phyloP scores from a whole-genome alignment of 495 filamentous ascomycete genomes.

The Baudoinia panamericana region DNA sequence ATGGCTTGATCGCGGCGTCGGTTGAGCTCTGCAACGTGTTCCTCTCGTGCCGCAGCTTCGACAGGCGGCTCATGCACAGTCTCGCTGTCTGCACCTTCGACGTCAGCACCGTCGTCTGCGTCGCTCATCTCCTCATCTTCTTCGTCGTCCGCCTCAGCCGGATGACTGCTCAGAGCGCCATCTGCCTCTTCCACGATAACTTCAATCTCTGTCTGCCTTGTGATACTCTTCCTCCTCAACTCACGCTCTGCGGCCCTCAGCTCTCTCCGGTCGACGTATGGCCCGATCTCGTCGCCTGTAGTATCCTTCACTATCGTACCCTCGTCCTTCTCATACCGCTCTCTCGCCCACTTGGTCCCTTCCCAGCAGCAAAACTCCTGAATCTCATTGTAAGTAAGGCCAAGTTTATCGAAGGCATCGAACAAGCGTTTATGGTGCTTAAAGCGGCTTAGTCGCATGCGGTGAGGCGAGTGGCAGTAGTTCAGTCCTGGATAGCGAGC shows the following conservation, averaged over 20 bases:
- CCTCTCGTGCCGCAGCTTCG: constrained; percentile 7
- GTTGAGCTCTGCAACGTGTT: constrained; percentile 8
- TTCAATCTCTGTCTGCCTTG: constrained; percentile 13
- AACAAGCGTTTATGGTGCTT: constrained; percentile 71
- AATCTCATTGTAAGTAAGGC: constrained; percentile 67
- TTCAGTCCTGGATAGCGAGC: constrained; percentile 85
- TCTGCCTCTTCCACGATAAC: constrained; percentile 19
- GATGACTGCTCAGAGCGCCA: constrained; percentile 1
- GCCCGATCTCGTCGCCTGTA: constrained; percentile 50
- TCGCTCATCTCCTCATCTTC: constrained; percentile 12
- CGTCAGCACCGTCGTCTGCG: constrained; percentile 7
- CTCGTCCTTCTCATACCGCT: constrained; percentile 70
- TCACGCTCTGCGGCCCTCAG: neutral
- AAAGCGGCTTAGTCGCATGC: constrained; percentile 69
- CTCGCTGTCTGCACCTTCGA: constrained; percentile 3
- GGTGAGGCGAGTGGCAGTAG: constrained; percentile 68
- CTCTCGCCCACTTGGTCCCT: constrained; percentile 80
- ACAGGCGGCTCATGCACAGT: constrained; percentile 6
- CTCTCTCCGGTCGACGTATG: constrained; percentile 13
- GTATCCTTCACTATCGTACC: constrained; percentile 63
- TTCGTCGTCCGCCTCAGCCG: neutral
- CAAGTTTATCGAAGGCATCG: constrained; percentile 63
- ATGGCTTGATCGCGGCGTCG: constrained; percentile 11
- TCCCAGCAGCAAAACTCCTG: constrained; percentile 75
- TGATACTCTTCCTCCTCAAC: constrained; percentile 9